Percentiles rank a stretch among this genome's conserved stretches.
phyloP scores from a whole-genome alignment of 2,329 filamentous ascomycete genomes.

The Fusarium nygamai region DNA sequence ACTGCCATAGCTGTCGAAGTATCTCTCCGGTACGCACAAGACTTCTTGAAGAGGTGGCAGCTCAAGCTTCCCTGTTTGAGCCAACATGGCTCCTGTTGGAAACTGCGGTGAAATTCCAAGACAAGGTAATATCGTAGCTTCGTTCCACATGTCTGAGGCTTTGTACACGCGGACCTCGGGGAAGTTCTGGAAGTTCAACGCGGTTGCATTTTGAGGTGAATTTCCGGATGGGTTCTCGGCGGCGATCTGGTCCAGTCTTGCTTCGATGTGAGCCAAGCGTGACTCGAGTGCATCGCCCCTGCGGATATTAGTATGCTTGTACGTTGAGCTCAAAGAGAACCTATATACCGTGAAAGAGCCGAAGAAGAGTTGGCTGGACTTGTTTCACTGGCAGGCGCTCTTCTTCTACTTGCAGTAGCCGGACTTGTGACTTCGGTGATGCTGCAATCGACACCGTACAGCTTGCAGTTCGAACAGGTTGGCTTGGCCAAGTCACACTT shows the following conservation, averaged over 20 bases:
- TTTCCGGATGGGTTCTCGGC: background rate
- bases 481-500: background rate
- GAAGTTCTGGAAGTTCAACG: background rate
- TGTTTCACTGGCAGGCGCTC: background rate
- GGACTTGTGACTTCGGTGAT: background rate
- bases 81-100: background rate
- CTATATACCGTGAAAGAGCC: background rate
- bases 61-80: background rate
- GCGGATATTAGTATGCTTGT: background rate
- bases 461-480: background rate
- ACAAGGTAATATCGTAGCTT: background rate
- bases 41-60: background rate
- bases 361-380: background rate
- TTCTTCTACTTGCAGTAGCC: background rate
- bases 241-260: background rate
- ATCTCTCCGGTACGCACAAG: background rate
- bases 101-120: background rate
- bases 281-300: background rate
- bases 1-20: background rate
- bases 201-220: background rate
- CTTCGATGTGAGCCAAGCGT: background rate
- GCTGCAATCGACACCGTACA: background rate
- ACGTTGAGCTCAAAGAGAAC: no score
- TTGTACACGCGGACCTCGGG: background rate
- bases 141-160: background rate